Evolutionary conservation across 2,329 filamentous ascomycete genomes (phyloP).

Genomic region (Nakataea oryzae): DNA sequence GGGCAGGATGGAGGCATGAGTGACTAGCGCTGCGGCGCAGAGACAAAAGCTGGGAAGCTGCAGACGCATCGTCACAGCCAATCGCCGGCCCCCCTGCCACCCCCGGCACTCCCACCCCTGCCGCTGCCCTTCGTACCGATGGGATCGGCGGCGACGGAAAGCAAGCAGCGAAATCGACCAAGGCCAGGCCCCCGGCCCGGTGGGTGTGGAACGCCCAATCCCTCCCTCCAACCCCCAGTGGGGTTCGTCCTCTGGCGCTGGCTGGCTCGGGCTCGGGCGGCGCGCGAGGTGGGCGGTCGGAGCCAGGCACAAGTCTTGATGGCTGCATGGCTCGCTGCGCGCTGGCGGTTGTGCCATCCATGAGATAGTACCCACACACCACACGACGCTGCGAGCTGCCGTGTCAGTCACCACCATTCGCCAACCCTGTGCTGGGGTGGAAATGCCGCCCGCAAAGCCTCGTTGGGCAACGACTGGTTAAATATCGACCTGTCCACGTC

Average conservation of each 20-base stretch:
- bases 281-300: no score
- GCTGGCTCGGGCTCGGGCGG: background rate
- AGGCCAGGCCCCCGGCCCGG: background rate
- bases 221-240: background rate
- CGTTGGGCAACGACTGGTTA: conserved; percentile 3
- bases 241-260: background rate
- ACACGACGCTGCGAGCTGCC: background rate
- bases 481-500: background rate
- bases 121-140: background rate
- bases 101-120: background rate
- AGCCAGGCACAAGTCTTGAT: background rate
- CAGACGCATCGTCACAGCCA: background rate
- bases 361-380: background rate
- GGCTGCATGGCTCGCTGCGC: background rate
- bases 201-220: background rate
- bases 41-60: background rate
- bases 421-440: background rate
- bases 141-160: background rate
- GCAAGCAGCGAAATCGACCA: background rate
- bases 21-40: background rate
- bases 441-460: background rate
- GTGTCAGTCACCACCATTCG: background rate
- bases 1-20: background rate
- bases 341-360: background rate
- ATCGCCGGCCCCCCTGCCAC: background rate